Conservation (phyloP, 495 filamentous ascomycete genomes). For the Hypoxylon perforatum region DNA sequence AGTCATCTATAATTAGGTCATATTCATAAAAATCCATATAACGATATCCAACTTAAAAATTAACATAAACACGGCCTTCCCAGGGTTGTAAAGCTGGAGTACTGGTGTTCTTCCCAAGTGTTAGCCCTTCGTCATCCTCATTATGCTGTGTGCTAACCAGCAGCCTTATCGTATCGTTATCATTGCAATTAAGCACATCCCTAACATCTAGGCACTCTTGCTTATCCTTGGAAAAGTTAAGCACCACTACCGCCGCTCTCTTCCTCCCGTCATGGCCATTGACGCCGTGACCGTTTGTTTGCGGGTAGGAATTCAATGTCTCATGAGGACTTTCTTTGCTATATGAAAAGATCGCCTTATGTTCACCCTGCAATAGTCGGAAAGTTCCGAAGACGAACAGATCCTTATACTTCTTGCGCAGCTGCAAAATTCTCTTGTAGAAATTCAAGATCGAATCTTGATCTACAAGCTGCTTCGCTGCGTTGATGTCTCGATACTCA, state of each 20-base stretch:
- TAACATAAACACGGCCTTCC: constrained; percentile 39
- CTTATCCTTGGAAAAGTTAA: constrained; percentile 44
- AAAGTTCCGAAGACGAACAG: constrained; percentile 61
- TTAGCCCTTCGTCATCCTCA: constrained; percentile 1
- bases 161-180: constrained; percentile 3
- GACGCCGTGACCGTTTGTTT: constrained; percentile 1
- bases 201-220: constrained; percentile 39
- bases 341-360: constrained; percentile 58
- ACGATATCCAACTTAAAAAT: constrained; percentile 15
- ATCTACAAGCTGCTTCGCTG: constrained; percentile 55
- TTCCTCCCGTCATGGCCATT: constrained; percentile 2
- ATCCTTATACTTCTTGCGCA: constrained; percentile 55
- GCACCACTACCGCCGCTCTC: constrained; percentile 37
- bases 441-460: constrained; percentile 55
- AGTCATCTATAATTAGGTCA: neutral
- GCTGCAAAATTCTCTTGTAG: constrained; percentile 56
- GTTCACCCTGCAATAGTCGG: constrained; percentile 49
- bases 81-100: constrained; percentile 14
- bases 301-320: constrained; percentile 7
- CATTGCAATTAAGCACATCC: constrained; percentile 17
- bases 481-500: constrained; percentile 63
- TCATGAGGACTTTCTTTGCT: constrained; percentile 43
- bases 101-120: neutral
- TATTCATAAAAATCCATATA: neutral
- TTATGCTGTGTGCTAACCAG: constrained; percentile 19